Percentiles rank a stretch among this genome's conserved stretches.
Conservation (phyloP, 192 early-diverging fungal species). For the Linnemannia zychae region DNA sequence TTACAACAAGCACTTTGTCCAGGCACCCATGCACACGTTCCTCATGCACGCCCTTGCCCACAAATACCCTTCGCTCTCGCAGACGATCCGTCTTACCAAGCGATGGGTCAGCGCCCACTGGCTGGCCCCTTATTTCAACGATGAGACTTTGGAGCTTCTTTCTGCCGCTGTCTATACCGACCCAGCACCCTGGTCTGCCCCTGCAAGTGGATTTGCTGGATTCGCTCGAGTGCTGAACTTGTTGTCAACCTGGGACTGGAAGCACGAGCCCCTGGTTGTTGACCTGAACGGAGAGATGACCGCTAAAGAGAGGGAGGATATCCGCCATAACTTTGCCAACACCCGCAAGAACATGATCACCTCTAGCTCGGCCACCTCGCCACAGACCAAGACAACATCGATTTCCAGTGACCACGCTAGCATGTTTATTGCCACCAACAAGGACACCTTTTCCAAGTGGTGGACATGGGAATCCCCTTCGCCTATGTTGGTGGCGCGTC, state of each 20-base stretch:
- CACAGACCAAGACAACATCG: conserved; percentile 33
- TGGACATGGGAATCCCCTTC: conserved; percentile 73
- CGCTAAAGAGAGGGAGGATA: conserved; percentile 57
- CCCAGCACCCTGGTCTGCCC: conserved; percentile 68
- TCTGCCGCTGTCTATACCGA: conserved; percentile 80
- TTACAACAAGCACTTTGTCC: conserved; percentile 63
- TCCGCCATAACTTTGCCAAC: conserved; percentile 70
- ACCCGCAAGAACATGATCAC: conserved; percentile 57
- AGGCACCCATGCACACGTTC: conserved; percentile 68
- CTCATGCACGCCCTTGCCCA: conserved; percentile 83
- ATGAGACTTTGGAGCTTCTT: conserved; percentile 85
- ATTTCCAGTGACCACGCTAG: conserved; percentile 57
- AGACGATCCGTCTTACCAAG: conserved; percentile 89
- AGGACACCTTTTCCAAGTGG: conserved; percentile 68
- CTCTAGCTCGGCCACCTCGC: conserved; percentile 6
- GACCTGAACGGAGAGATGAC: conserved; percentile 79
- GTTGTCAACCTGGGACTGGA: conserved; percentile 82
- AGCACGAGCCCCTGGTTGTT: conserved; percentile 81
- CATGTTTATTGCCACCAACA: conserved; percentile 78
- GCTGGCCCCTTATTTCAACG: conserved; percentile 76
- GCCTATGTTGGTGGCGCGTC: conserved; percentile 69
- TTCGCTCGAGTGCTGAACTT: conserved; percentile 84
- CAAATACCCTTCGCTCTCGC: conserved; percentile 78
- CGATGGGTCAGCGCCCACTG: conserved; percentile 91
- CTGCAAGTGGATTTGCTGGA: conserved; percentile 77